phyloP scores from a whole-genome alignment of 2,329 filamentous ascomycete species.

The Zymoseptoria brevis region DNA sequence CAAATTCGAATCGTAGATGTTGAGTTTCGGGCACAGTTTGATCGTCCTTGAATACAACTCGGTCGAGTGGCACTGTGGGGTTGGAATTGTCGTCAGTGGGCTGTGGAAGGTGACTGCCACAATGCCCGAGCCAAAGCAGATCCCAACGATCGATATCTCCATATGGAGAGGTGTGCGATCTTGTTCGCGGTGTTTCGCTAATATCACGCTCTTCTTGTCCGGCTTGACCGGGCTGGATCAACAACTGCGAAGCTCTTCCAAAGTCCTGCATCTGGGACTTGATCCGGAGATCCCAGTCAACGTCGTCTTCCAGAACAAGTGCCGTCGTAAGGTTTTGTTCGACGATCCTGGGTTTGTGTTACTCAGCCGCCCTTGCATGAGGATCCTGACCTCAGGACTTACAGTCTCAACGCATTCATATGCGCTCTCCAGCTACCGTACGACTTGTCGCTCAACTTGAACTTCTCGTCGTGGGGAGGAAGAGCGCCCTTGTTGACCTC shows the following conservation, averaged over 20 bases:
- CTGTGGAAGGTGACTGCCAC: slow-evolving; percentile 10
- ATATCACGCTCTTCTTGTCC: slow-evolving; percentile 9
- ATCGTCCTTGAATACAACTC: slow-evolving; percentile 15
- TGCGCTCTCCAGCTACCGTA: slow-evolving; percentile 23
- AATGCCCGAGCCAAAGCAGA: slow-evolving; percentile 31
- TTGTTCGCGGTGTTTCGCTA: slow-evolving; percentile 1
- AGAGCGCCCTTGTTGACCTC: slow-evolving; percentile 29
- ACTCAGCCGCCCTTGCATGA: slow-evolving; percentile 20
- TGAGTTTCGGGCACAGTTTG: slow-evolving; percentile 15
- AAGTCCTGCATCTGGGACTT: slow-evolving; percentile 32
- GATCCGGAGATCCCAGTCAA: slow-evolving; percentile 40
- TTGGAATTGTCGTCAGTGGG: neutral
- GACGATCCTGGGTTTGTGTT: slow-evolving; percentile 23
- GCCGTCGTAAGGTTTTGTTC: slow-evolving; percentile 32
- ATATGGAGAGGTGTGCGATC: slow-evolving; percentile 28
- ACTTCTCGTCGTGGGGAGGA: slow-evolving; percentile 20
- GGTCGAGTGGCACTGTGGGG: slow-evolving; percentile 9
- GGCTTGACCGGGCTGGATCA: slow-evolving; percentile 25
- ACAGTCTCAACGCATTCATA: slow-evolving; percentile 21
- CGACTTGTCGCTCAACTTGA: slow-evolving; percentile 15
- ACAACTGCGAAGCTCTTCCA: slow-evolving; percentile 32
- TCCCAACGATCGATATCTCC: slow-evolving; percentile 32
- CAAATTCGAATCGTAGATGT: slow-evolving; percentile 19
- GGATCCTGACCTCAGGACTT: neutral
- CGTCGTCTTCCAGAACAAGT: slow-evolving; percentile 39